A percentile compares a stretch with the other conserved stretches of the same genome.
These are phyloP conservation scores for Leccinum longicurvipes DNA, from an alignment of 768 basidiomycete genomes.

Conservation along the genomic window DNA sequence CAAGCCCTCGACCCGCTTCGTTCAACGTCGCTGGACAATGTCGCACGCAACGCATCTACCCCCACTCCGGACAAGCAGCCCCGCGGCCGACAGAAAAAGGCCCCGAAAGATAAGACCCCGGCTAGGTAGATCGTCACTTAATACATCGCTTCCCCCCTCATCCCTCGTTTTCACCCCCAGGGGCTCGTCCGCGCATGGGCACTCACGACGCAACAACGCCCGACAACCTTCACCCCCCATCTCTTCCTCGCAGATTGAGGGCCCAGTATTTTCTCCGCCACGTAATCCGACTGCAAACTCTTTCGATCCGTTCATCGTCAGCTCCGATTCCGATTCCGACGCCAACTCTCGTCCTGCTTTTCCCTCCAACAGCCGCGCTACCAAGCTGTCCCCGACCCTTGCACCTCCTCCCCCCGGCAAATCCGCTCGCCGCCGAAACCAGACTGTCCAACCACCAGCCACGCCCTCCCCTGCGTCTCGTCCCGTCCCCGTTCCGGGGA, in stretches of 20 bases:
- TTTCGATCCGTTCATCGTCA: constrained; percentile 49
- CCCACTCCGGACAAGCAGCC: constrained; percentile 27
- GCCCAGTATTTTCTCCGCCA: constrained; percentile 25
- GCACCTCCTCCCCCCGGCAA: constrained; percentile 51
- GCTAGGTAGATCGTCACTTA: constrained; percentile 35
- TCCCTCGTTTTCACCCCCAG: constrained; percentile 24
- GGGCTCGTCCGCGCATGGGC: constrained; percentile 44
- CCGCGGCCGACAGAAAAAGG: constrained; percentile 37
- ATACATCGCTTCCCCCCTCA: neutral
- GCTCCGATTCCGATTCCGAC: constrained; percentile 42
- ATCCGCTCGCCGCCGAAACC: constrained; percentile 56
- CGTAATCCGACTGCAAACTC: constrained; percentile 38
- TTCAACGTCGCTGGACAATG: too few species aligned
- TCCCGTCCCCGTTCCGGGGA: constrained; percentile 50
- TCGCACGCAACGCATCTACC: constrained; percentile 11
- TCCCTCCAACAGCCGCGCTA: constrained; percentile 11
- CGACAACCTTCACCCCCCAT: constrained; percentile 66
- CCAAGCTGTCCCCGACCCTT: constrained; percentile 39
- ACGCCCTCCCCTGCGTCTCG: constrained; percentile 39
- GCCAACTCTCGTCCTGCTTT: constrained; percentile 34
- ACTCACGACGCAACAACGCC: constrained; percentile 46
- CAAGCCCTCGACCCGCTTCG: too few species aligned
- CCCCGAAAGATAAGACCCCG: constrained; percentile 41
- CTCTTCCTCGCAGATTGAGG: constrained; percentile 68
- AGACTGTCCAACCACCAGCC: constrained; percentile 26